phyloP scores from a whole-genome alignment of 2,329 filamentous ascomycete species.

The Sclerotinia spermophila region DNA sequence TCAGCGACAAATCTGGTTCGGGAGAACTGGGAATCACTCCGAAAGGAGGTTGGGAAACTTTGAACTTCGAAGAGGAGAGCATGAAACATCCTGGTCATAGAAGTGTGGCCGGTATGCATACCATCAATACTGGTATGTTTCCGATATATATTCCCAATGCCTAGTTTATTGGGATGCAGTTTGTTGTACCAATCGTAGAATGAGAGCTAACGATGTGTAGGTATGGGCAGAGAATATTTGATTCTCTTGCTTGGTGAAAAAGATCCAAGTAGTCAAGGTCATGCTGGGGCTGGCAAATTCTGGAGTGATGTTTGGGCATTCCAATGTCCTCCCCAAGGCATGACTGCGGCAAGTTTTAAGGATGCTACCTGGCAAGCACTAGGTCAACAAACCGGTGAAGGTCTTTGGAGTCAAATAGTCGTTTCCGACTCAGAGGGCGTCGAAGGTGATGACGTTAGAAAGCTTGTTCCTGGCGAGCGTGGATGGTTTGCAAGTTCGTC shows the following conservation, averaged over 20 bases:
- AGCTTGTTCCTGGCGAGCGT: slow-evolving; percentile 49
- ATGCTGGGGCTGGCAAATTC: slow-evolving; percentile 52
- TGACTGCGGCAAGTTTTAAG: slow-evolving; percentile 53
- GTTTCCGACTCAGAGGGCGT: slow-evolving; percentile 47
- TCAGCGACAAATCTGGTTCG: slow-evolving; percentile 47
- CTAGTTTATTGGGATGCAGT: neutral
- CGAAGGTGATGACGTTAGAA: slow-evolving; percentile 42
- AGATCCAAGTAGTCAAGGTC: slow-evolving; percentile 46
- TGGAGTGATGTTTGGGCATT: slow-evolving; percentile 62
- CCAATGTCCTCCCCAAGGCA: slow-evolving; percentile 53
- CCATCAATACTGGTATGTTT: slow-evolving; percentile 48
- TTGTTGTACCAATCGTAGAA: neutral
- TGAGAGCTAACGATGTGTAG: neutral
- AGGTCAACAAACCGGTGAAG: slow-evolving; percentile 53
- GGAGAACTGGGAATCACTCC: slow-evolving; percentile 51
- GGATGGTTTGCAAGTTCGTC: slow-evolving; percentile 56
- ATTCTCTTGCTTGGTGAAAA: slow-evolving; percentile 59
- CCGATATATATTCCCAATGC: neutral
- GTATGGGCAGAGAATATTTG: slow-evolving; percentile 57
- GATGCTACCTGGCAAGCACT: slow-evolving; percentile 52
- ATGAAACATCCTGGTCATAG: slow-evolving; percentile 50
- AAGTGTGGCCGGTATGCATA: slow-evolving; percentile 52
- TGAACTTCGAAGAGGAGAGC: slow-evolving; percentile 44
- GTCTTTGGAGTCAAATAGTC: slow-evolving; percentile 54
- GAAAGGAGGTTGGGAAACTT: slow-evolving; percentile 52